These are phyloP conservation scores for Phytophthora sojae DNA, from an alignment of 352 stramenopile genomes.

Conservation along the genomic window DNA sequence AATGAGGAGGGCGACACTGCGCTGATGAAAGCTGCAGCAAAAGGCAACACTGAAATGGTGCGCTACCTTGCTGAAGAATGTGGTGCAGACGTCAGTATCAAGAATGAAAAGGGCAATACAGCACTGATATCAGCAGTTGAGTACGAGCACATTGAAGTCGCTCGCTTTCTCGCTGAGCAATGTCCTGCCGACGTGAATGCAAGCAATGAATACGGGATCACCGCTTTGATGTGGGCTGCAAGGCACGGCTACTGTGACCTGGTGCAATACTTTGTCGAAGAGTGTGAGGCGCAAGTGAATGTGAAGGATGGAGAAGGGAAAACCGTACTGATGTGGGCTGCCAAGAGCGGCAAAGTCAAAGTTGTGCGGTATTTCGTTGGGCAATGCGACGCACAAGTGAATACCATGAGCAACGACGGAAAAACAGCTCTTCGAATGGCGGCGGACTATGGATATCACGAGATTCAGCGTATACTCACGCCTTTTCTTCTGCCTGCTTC, in stretches of 20 bases:
- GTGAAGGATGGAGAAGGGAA: neutral
- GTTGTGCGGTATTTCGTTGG: neutral
- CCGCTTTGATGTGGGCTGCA: neutral
- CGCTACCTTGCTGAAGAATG: conserved; percentile 8
- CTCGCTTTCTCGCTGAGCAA: neutral
- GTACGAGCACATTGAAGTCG: neutral
- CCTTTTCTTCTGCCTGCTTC: neutral
- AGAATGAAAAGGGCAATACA: neutral
- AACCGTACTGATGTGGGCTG: neutral
- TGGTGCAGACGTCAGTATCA: neutral
- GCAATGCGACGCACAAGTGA: neutral
- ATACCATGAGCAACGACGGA: neutral
- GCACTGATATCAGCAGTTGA: neutral
- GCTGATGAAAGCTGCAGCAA: neutral
- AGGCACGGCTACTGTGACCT: neutral
- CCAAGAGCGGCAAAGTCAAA: neutral
- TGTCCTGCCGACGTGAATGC: neutral
- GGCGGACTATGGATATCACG: neutral
- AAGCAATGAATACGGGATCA: neutral
- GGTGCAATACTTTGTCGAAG: neutral
- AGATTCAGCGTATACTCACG: conserved; percentile 1
- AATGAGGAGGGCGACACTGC: neutral
- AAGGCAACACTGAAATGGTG: neutral
- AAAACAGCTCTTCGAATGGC: neutral
- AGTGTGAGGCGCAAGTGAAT: neutral